Evolutionary conservation across 2,329 filamentous ascomycete species (phyloP).

Genomic region (Penicillium expansum): DNA sequence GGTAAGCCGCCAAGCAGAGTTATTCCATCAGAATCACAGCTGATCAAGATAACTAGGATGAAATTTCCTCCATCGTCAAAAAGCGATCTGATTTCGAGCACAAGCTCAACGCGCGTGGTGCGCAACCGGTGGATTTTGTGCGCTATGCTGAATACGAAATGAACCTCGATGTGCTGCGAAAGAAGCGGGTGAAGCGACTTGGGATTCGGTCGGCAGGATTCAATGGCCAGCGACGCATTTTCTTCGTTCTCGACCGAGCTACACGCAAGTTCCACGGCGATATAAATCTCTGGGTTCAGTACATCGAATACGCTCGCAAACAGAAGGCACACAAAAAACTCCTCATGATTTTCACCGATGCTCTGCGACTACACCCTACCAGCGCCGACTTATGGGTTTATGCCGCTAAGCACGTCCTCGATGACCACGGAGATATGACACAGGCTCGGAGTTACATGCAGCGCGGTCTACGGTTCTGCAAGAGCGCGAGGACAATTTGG

Average conservation of each 20-base stretch:
- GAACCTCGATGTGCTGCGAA: constrained; percentile 68
- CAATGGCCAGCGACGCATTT: constrained; percentile 75
- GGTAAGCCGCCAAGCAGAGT: constrained; percentile 47
- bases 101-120: constrained; percentile 77
- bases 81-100: constrained; percentile 95
- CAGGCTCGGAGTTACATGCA: constrained; percentile 83
- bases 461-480: constrained; percentile 86
- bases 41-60: constrained; percentile 57
- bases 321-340: constrained; percentile 63
- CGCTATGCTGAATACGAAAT: constrained; percentile 74
- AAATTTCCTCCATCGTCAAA: constrained; percentile 82
- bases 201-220: constrained; percentile 70
- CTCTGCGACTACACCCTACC: constrained; percentile 79
- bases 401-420: constrained; percentile 74
- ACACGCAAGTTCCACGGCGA: constrained; percentile 81
- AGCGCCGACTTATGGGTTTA: constrained; percentile 81
- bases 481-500: constrained; percentile 71
- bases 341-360: constrained; percentile 60
- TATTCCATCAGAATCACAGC: background rate
- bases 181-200: constrained; percentile 78
- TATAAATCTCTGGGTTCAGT: constrained; percentile 81
- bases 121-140: constrained; percentile 73
- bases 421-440: constrained; percentile 80
- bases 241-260: constrained; percentile 83
- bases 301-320: constrained; percentile 75